phyloP scores from a whole-genome alignment of 2,329 filamentous ascomycete species.

The Plenodomus tracheiphilus region DNA sequence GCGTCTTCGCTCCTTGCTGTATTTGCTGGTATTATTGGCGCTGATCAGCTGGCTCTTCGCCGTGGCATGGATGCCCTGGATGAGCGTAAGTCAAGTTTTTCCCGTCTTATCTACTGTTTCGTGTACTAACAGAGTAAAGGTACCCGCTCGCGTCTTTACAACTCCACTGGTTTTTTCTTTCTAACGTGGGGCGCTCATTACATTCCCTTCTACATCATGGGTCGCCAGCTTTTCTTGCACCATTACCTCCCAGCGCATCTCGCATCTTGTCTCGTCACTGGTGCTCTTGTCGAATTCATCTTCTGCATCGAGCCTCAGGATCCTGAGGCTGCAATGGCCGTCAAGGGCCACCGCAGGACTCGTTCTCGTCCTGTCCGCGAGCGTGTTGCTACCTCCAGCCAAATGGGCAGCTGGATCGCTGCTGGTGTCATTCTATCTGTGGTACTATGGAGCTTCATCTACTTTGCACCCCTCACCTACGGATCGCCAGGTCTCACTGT shows the following conservation, averaged over 20 bases:
- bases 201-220: conserved; percentile 97
- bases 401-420: conserved; percentile 79
- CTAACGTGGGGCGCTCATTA: conserved; percentile 97
- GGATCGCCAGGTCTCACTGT: conserved; percentile 86
- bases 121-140: conserved; percentile 53
- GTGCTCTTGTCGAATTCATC: conserved; percentile 90
- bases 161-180: conserved; percentile 99
- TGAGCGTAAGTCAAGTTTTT: conserved; percentile 69
- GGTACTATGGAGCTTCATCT: conserved; percentile 80
- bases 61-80: conserved; percentile 93
- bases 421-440: conserved; percentile 68
- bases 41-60: conserved; percentile 90
- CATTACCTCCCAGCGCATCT: conserved; percentile 96
- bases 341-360: conserved; percentile 40
- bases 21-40: conserved; percentile 86
- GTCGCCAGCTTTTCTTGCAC: conserved; percentile 94
- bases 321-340: conserved; percentile 38
- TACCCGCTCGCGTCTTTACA: conserved; percentile 91
- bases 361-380: conserved; percentile 77
- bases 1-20: conserved; percentile 90
- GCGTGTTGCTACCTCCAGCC: conserved; percentile 76
- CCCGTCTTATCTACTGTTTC: conserved; percentile 6
- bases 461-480: conserved; percentile 94
- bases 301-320: conserved; percentile 83
- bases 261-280: conserved; percentile 85